Conservation (phyloP, 306 rosid genomes). For the Begonia masoniana region DNA sequence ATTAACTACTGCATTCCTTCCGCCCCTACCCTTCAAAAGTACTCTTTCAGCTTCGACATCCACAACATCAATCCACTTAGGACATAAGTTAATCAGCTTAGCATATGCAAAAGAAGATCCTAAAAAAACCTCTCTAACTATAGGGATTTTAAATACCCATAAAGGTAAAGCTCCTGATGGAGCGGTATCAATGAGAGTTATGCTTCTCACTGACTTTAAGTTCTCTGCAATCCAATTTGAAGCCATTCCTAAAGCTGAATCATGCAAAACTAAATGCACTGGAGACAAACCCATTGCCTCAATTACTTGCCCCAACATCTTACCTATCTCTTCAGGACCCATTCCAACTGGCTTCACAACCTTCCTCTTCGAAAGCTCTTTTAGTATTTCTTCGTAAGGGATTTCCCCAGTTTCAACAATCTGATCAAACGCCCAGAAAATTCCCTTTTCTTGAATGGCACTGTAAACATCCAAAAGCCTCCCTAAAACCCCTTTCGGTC, state of each 20-base stretch:
- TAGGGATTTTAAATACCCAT: slow-evolving; percentile 46
- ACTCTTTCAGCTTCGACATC: slow-evolving; percentile 60
- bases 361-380: slow-evolving; percentile 38
- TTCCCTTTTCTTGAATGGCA: slow-evolving; percentile 69
- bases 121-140: slow-evolving; percentile 52
- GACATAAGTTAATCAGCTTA: slow-evolving; percentile 41
- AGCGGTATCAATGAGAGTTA: slow-evolving; percentile 62
- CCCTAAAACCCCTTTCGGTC: slow-evolving; percentile 39
- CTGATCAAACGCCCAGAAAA: slow-evolving; percentile 95
- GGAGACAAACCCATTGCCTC: slow-evolving; percentile 55
- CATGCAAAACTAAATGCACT: slow-evolving; percentile 80
- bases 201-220: slow-evolving; percentile 42
- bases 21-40: slow-evolving; percentile 60
- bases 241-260: slow-evolving; percentile 53
- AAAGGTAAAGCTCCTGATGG: slow-evolving; percentile 47
- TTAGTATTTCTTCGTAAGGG: slow-evolving; percentile 67
- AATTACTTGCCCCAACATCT: slow-evolving; percentile 62
- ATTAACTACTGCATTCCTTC: slow-evolving; percentile 51
- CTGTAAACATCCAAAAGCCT: slow-evolving; percentile 54
- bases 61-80: slow-evolving; percentile 25
- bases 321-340: slow-evolving; percentile 52
- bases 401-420: slow-evolving; percentile 82
- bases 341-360: slow-evolving; percentile 44
- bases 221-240: slow-evolving; percentile 72
- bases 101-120: slow-evolving; percentile 38